Base-by-base conservation (phyloP, 345 rosid genomes). In the Syzygium jambos region DNA sequence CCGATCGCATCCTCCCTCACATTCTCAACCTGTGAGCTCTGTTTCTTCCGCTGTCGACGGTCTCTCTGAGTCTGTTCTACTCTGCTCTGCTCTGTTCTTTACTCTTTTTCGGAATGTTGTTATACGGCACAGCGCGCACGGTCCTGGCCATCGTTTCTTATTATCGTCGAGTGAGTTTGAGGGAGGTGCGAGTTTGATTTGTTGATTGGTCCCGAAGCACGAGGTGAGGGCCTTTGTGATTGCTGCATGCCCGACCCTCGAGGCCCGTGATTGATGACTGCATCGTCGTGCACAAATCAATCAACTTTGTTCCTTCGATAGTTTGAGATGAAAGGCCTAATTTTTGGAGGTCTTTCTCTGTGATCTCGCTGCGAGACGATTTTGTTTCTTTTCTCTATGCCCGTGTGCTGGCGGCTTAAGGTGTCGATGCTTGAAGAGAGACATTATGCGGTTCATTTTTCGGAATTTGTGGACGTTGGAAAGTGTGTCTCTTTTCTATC, bases 1-100 rank as follows among this genome's bases (percentile, higher is more conserved):
- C 97, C 85, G 96, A 93, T 88, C 63, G 80, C 83, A 93, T 95
- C 86, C 89, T 96, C 83, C 98, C 98, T 87, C 99, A 94, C 87
- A 88, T 96, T 86, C 97, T 95, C 87, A 96, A 94, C 89, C 84
- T 96, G 99, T 95, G 52, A 92, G 98, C 85, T 23, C 41, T 22
- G 46, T 9, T 73, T 73, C 82, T 73, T 19, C 82, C 11, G 82
- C 82, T 38, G 10, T 43, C 82, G 49, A 73, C 27, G 41, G 27
- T 11, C 49, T 73, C 49, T 53, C 30, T n/a, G 29, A 25, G 65
- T 25, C 61, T 87, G 41, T 49, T 25, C 46, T 15, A 43, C 55
- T 23, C 61, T 27, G 56, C 27, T 84, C 9, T 57, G 1, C 65
- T 10, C 29, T 43, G 46, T 1, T 43, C 46, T 43, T 5, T 43